Evolutionary conservation across 2,329 filamentous ascomycete species (phyloP).

Genomic region (Hymenoscyphus scutula): DNA sequence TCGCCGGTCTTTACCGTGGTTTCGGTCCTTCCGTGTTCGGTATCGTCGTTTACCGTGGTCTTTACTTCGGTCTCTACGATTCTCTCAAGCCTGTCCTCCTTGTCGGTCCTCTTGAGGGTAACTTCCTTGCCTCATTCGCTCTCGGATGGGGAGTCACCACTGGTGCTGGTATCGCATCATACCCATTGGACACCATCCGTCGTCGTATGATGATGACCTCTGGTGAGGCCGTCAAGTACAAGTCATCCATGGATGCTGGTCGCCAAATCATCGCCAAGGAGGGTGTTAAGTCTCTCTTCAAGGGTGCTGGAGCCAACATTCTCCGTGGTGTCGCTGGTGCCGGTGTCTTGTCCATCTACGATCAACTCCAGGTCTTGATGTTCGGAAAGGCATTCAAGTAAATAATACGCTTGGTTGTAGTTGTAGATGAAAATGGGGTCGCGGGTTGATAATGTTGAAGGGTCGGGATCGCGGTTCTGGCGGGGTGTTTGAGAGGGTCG

Average conservation of each 20-base stretch:
- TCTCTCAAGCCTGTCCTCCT: constrained; percentile 99
- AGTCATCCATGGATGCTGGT: constrained; percentile 90
- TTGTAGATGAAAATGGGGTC: constrained; percentile 28
- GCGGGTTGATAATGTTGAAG: constrained; percentile 14
- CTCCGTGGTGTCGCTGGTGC: constrained; percentile 99
- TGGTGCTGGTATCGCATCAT: constrained; percentile 99
- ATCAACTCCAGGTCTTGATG: constrained; percentile 97
- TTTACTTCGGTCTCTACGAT: constrained; percentile 99
- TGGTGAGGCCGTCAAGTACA: constrained; percentile 99
- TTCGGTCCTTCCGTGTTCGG: constrained; percentile 99
- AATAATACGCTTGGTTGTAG: constrained; percentile 33
- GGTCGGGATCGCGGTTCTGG: constrained; percentile 12
- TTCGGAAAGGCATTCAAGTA: constrained; percentile 99
- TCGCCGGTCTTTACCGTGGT: constrained; percentile 99
- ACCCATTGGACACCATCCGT: constrained; percentile 99
- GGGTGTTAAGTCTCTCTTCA: constrained; percentile 99
- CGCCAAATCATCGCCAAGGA: constrained; percentile 96
- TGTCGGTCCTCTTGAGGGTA: constrained; percentile 85
- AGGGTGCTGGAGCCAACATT: constrained; percentile 99
- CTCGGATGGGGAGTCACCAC: constrained; percentile 99
- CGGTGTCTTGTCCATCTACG: constrained; percentile 99
- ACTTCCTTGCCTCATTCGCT: constrained; percentile 98
- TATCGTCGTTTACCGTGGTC: constrained; percentile 99
- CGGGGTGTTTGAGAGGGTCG: constrained; percentile 21
- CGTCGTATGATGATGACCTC: constrained; percentile 99